phyloP scores from a whole-genome alignment of 1,284 basidiomycete genomes.

The Termitomyces sp. region DNA sequence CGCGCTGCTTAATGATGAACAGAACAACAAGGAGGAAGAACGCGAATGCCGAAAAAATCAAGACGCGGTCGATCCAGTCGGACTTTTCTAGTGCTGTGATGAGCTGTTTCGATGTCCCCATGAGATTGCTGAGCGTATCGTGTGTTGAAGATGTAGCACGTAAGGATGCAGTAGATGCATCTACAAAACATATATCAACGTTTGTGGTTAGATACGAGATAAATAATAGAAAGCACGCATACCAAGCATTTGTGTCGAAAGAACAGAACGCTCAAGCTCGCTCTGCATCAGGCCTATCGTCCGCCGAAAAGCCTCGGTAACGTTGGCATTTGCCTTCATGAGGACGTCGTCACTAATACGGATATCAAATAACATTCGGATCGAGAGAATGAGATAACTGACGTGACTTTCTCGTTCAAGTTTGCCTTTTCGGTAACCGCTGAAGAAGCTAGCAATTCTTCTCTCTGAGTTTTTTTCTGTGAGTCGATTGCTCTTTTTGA shows the following conservation, averaged over 20 bases:
- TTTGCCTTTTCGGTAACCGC: slow-evolving; percentile 41
- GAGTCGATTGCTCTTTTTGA: slow-evolving; percentile 72
- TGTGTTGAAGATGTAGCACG: slow-evolving; percentile 74
- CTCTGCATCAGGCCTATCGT: slow-evolving; percentile 84
- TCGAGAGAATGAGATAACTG: slow-evolving; percentile 22
- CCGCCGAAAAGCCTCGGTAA: slow-evolving; percentile 80
- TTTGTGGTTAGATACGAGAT: slow-evolving; percentile 2
- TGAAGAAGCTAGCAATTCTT: slow-evolving; percentile 58
- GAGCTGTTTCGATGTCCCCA: slow-evolving; percentile 76
- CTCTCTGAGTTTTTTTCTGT: slow-evolving; percentile 50
- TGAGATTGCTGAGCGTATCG: slow-evolving; percentile 68
- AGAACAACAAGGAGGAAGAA: slow-evolving; percentile 84
- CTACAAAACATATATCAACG: slow-evolving; percentile 34
- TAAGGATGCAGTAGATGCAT: slow-evolving; percentile 75
- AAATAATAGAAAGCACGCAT: slow-evolving; percentile 25
- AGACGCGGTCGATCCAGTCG: slow-evolving; percentile 86
- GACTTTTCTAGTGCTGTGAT: slow-evolving; percentile 83
- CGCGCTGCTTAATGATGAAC: slow-evolving; percentile 82
- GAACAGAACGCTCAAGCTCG: slow-evolving; percentile 84
- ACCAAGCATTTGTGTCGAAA: slow-evolving; percentile 85
- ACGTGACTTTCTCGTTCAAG: slow-evolving; percentile 54
- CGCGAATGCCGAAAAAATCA: slow-evolving; percentile 71
- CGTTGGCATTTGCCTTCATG: slow-evolving; percentile 83
- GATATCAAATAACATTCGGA: background rate
- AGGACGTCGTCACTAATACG: slow-evolving; percentile 70